Percentiles rank a stretch among this genome's conserved stretches.
phyloP scores from a whole-genome alignment of 2,329 filamentous ascomycete genomes.

The Colletotrichum incanum region DNA sequence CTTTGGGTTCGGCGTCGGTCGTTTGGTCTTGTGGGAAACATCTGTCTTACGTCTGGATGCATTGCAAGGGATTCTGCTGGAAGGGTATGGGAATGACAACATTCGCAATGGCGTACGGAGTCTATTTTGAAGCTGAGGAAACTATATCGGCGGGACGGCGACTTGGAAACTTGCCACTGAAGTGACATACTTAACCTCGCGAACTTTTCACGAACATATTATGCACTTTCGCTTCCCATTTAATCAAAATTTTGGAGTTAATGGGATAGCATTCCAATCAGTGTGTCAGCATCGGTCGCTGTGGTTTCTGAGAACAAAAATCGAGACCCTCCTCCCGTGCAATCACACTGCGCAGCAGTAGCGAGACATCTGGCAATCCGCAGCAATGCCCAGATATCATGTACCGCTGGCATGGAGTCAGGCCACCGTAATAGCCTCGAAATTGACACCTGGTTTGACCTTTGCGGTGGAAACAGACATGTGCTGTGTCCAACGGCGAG shows the following conservation, averaged over 20 bases:
- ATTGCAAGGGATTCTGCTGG: background rate
- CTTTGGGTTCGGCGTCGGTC: conserved; percentile 1
- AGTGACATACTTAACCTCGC: background rate
- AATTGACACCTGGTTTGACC: background rate
- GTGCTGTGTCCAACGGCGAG: background rate
- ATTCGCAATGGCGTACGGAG: background rate
- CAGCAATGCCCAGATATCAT: too few species aligned
- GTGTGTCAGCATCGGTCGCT: too few species aligned
- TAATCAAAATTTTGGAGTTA: too few species aligned
- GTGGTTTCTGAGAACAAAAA: too few species aligned
- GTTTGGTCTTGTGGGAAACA: background rate
- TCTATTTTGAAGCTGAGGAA: background rate
- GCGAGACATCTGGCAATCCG: too few species aligned
- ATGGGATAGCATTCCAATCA: too few species aligned
- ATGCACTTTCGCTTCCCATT: background rate
- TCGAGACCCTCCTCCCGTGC: too few species aligned
- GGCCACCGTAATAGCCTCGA: background rate
- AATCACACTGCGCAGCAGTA: too few species aligned
- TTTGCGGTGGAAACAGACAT: background rate
- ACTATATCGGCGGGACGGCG: background rate
- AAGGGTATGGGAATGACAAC: background rate
- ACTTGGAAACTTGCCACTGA: background rate
- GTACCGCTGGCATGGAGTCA: background rate
- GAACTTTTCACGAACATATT: background rate
- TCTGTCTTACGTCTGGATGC: background rate